Evolutionary conservation across 352 stramenopile species (phyloP), one percentile per base, ranked within the genome.

Genomic region (Phytophthora pluvialis): DNA sequence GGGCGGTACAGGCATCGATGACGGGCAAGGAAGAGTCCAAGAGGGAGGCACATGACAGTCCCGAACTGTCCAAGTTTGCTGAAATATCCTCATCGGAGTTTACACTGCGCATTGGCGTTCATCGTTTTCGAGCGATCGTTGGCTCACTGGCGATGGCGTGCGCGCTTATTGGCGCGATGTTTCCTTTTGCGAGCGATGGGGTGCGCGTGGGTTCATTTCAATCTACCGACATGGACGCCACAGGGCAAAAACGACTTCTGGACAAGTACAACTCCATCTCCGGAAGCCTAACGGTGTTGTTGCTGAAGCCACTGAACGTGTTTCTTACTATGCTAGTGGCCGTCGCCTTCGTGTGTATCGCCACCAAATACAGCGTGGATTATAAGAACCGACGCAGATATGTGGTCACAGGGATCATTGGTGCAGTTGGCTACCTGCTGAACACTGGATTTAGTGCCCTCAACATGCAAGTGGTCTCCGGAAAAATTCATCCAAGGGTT

Each of bases 181-280:
- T 54, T 31, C 32, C 32, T 25, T 54, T 54, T 33, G 47, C 32
- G 8, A 25, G 35, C 26, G 31, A 54, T 40, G 47, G 47, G 1
- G 31, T 25, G 29, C 18, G 31, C 3, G 21, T 54, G 32, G 47
- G 35, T 16, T 33, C 18, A n/a, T 49, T 49, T 49, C 6, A 21
- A 49, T 49, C 9, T 9, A 2, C 21, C 21, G 43, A 49, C 21
- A 4, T 35, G 43, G 43, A 18, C 3, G 1, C 25, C 1, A 5
- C n/a, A 10, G 26, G 16, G 7, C 47, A 54, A 42, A 54, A 54
- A 5, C 11, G 35, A 0, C 32, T 44, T 4, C 18, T 43, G 29
- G 47, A 54, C 47, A 54, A 44, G 31, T 54, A 54, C 47, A 54
- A 54, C 32, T 54, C 47, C 16, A 54, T 54, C 13, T 54, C 47